Evolutionary conservation across 495 filamentous ascomycete species (phyloP), one percentile per base, ranked within the genome.

Genomic region (Tetracladium setigerum): DNA sequence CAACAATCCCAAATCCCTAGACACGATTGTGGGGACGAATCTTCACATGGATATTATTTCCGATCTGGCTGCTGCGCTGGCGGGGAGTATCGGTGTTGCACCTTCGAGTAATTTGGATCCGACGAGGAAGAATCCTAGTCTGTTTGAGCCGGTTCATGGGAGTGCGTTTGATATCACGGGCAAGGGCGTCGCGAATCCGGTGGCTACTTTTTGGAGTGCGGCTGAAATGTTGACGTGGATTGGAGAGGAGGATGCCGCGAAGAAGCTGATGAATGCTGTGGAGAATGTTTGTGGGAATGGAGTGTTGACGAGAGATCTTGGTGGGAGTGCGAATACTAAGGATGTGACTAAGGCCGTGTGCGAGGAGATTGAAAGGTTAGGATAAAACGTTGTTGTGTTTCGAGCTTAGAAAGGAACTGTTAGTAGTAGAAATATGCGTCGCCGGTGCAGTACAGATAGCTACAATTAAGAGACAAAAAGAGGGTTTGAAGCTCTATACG

Each of bases 121-220:
- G 1, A 59, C 70, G 8, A 69, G 74, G 48, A 72, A 65, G 49
- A 72, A 78, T 53, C 80, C 79, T 34, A 76, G 86, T 58, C 84
- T 95, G 54, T 95, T 92, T 61, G 88, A 95, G 69, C 88, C 87
- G 15, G 89, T 92, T 38, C 88, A 92, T 62, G 87, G 86, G 0
- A 68, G 62, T 39, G 73, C 71, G 1, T 82, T 82, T 12, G 83
- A 86, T 54, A 85, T 88, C 46, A 78, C 80, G 3, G 83, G 83
- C 0, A 81, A 82, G 61, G 82, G 81, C 0, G 67, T 85, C 33
- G 83, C 83, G 11, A 87, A 88, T 60, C 83, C 83, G 0, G 72
- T 87, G 0, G 83, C 73, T 10, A 81, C 81, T 0, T 78, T 86
- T 59, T 84, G 81, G 81, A 79, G 73, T 8, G 78, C 73, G 6